Evolutionary conservation across 2,329 filamentous ascomycete genomes (phyloP), one percentile per base, ranked within the genome.

Genomic region (Calcarisporium arbuscula): DNA sequence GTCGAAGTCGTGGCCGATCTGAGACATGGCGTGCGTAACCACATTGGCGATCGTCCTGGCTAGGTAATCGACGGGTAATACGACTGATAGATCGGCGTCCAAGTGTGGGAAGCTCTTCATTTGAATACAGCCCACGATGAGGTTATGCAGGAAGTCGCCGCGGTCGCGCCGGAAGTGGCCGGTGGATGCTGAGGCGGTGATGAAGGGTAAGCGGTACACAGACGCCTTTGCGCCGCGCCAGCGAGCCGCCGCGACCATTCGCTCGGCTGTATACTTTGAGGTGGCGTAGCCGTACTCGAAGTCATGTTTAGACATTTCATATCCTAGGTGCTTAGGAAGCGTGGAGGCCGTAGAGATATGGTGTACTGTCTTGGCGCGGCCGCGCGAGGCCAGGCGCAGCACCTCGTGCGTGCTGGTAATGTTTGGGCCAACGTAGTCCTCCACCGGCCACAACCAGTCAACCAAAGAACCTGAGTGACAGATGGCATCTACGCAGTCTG

Each of bases 61-160:
- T 15, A 27, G 25, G 16, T 27, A 27, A 27, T 27, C 25, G 16
- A 27, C 25, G 10, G 25, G 25, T 5, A 27, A 15, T 15, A 27
- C 25, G 41, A 44, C 6, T 41, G 34, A 1, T 50, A 28, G 36
- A 61, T 54, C 7, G 61, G 41, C 35, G 58, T 57, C 49, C 49
- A 56, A n/a, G n/a, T n/a, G n/a, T n/a, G 42, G 42, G 28, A 39
- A 45, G 4, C 9, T 26, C 12, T 34, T 31, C 31, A 45, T 28
- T 20, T 43, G 27, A 4, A 42, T 19, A 25, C 42, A 36, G 8
- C 42, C 42, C 4, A 23, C 33, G 16, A 43, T 32, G 10, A 45
- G 28, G 18, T 39, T 43, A 30, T 45, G 42, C 27, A 45, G 22
- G 29, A 45, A 45, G 29, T 45, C 42, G 12, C 42, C 42, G 5